phyloP scores from a whole-genome alignment of 2,329 filamentous ascomycete genomes.

The Calonectria montana region DNA sequence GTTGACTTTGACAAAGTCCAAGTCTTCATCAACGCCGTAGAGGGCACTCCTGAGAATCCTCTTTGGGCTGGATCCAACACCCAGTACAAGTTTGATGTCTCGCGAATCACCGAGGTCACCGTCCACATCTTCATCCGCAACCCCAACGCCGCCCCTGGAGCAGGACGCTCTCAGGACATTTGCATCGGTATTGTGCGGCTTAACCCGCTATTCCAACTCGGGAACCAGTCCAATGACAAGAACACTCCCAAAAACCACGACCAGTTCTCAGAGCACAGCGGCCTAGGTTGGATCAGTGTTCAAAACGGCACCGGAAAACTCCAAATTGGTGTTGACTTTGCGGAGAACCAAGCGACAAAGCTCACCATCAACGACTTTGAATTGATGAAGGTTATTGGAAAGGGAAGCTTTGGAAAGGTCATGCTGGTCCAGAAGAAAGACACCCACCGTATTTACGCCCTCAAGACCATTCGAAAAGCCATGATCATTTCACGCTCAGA shows the following conservation, averaged over 20 bases:
- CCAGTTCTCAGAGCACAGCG: slow-evolving; percentile 82
- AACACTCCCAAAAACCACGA: slow-evolving; percentile 41
- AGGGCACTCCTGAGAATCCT: slow-evolving; percentile 90
- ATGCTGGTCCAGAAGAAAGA: slow-evolving; percentile 99
- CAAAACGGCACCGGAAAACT: slow-evolving; percentile 89
- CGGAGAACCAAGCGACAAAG: slow-evolving; percentile 88
- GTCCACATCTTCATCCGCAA: slow-evolving; percentile 95
- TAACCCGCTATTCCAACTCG: slow-evolving; percentile 84
- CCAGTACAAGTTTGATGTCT: slow-evolving; percentile 98
- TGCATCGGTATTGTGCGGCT: slow-evolving; percentile 91
- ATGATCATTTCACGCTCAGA: slow-evolving; percentile 98
- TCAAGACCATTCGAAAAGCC: slow-evolving; percentile 98
- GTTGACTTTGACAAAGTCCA: slow-evolving; percentile 98
- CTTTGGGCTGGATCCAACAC: slow-evolving; percentile 96
- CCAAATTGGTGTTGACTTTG: slow-evolving; percentile 91
- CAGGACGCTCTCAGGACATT: slow-evolving; percentile 91
- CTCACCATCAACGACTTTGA: slow-evolving; percentile 97
- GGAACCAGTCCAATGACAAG: slow-evolving; percentile 51
- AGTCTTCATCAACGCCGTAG: slow-evolving; percentile 95
- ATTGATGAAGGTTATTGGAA: slow-evolving; percentile 94
- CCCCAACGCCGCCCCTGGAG: slow-evolving; percentile 83
- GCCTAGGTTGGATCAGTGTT: slow-evolving; percentile 88
- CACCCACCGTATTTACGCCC: slow-evolving; percentile 93
- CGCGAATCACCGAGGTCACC: slow-evolving; percentile 86
- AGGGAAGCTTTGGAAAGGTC: slow-evolving; percentile 97